Evolutionary conservation across 768 basidiomycete species (phyloP).

Genomic region (Podaxis sp.): DNA sequence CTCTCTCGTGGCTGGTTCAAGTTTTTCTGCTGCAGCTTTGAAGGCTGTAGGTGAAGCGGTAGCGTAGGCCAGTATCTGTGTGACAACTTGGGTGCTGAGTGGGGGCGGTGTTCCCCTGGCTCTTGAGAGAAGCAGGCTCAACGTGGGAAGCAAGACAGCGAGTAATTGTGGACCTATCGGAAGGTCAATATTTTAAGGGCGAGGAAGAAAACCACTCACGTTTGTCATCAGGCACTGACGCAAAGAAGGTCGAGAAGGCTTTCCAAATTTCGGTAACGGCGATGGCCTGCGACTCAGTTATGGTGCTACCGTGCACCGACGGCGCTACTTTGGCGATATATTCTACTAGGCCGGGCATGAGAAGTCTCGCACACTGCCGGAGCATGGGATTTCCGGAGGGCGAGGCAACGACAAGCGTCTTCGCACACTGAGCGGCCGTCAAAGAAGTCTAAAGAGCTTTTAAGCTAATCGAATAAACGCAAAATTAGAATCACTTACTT

Average conservation of each 20-base stretch:
- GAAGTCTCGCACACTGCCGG: slow-evolving; percentile 62
- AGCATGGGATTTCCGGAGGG: slow-evolving; percentile 61
- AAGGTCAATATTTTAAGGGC: background rate
- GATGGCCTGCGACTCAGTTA: slow-evolving; percentile 52
- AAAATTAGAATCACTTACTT: slow-evolving; percentile 39
- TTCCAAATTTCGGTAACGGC: slow-evolving; percentile 81
- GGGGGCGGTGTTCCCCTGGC: slow-evolving; percentile 40
- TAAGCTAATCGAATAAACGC: background rate
- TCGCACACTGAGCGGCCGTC: slow-evolving; percentile 88
- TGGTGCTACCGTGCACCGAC: slow-evolving; percentile 48
- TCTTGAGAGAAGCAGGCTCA: slow-evolving; percentile 55
- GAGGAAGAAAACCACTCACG: slow-evolving; percentile 42
- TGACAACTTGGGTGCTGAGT: slow-evolving; percentile 54
- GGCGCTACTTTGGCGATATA: slow-evolving; percentile 70
- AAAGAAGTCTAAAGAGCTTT: slow-evolving; percentile 52
- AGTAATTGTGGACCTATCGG: slow-evolving; percentile 58
- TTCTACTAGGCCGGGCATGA: slow-evolving; percentile 80
- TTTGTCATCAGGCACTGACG: slow-evolving; percentile 49
- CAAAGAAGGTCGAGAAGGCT: slow-evolving; percentile 64
- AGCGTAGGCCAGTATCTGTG: slow-evolving; percentile 70
- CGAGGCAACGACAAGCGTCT: slow-evolving; percentile 75
- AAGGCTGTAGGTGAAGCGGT: slow-evolving; percentile 69
- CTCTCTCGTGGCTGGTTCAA: slow-evolving; percentile 55
- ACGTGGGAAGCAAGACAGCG: slow-evolving; percentile 70
- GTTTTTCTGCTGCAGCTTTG: slow-evolving; percentile 74